Conservation (phyloP, 495 filamentous ascomycete species). For the Penicillium chermesinum region DNA sequence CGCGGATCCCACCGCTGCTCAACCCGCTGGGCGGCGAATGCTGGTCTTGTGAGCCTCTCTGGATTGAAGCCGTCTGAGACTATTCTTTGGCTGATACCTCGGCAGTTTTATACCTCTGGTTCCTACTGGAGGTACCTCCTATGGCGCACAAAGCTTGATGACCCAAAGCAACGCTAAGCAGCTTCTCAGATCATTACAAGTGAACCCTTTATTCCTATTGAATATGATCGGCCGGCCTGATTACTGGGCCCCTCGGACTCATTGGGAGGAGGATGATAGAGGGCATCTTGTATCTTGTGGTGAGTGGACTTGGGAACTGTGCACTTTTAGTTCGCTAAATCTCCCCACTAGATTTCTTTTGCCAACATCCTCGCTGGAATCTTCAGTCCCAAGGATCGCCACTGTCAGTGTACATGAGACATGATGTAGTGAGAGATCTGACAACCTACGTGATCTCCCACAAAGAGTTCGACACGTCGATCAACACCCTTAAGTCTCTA, state of each 20-base stretch:
- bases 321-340: background rate
- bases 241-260: slow-evolving; percentile 5
- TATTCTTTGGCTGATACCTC: background rate
- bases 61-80: background rate
- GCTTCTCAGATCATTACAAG: slow-evolving; percentile 1
- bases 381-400: slow-evolving; percentile 10
- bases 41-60: slow-evolving; percentile 3
- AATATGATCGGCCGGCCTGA: slow-evolving; percentile 2
- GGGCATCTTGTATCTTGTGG: slow-evolving; percentile 8
- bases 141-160: slow-evolving; percentile 3
- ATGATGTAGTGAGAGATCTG: slow-evolving; percentile 5
- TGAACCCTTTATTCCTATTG: slow-evolving; percentile 5
- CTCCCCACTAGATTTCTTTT: slow-evolving; percentile 5
- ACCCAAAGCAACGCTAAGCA: slow-evolving; percentile 4
- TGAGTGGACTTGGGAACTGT: background rate
- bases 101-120: slow-evolving; percentile 8
- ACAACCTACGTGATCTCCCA: slow-evolving; percentile 15
- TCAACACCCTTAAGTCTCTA: slow-evolving; percentile 7
- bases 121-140: slow-evolving; percentile 7
- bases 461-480: slow-evolving; percentile 5
- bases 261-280: slow-evolving; percentile 5
- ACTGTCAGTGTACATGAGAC: slow-evolving; percentile 8
- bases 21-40: background rate
- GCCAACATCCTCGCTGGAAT: slow-evolving; percentile 14
- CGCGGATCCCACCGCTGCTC: background rate